phyloP scores from a whole-genome alignment of 2,329 filamentous ascomycete genomes.

The Cryphonectria radicalis region DNA sequence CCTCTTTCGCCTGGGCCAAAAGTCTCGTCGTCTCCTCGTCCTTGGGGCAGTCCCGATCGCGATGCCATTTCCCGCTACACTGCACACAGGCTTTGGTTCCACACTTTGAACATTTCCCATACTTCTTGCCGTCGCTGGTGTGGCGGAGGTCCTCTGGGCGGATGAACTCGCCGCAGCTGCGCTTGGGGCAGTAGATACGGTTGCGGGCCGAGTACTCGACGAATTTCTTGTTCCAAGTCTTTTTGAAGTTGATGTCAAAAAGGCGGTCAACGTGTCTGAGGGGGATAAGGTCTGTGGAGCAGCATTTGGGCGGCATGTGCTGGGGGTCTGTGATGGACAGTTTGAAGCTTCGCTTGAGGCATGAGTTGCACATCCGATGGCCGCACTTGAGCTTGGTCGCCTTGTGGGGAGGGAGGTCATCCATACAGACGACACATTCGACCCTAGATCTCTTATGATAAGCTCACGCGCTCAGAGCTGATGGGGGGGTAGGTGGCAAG shows the following conservation, averaged over 20 bases:
- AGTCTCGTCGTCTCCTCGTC: constrained; percentile 69
- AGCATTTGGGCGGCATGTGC: constrained; percentile 86
- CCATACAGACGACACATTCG: constrained; percentile 74
- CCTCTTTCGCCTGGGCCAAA: constrained; percentile 66
- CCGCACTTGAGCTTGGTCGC: constrained; percentile 75
- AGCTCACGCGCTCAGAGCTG: constrained; percentile 14
- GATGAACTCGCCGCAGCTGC: constrained; percentile 79
- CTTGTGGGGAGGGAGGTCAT: constrained; percentile 66
- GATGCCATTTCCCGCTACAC: constrained; percentile 79
- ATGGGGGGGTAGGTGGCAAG: not conserved
- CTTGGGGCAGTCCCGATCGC: constrained; percentile 68
- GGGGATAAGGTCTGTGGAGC: constrained; percentile 72
- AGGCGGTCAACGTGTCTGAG: constrained; percentile 76
- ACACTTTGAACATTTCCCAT: constrained; percentile 73
- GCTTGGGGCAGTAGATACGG: constrained; percentile 76
- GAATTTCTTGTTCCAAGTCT: constrained; percentile 79
- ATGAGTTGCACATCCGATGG: constrained; percentile 80
- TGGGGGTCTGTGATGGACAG: constrained; percentile 76
- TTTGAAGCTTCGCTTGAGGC: constrained; percentile 74
- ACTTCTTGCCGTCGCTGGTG: constrained; percentile 62
- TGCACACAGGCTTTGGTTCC: constrained; percentile 73
- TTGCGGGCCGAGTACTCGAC: constrained; percentile 75
- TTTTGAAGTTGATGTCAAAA: constrained; percentile 76
- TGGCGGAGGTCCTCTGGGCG: constrained; percentile 69
- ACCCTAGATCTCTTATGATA: constrained; percentile 51